Conservation (phyloP, 129 eudicot genomes). For the Lonicera japonica region DNA sequence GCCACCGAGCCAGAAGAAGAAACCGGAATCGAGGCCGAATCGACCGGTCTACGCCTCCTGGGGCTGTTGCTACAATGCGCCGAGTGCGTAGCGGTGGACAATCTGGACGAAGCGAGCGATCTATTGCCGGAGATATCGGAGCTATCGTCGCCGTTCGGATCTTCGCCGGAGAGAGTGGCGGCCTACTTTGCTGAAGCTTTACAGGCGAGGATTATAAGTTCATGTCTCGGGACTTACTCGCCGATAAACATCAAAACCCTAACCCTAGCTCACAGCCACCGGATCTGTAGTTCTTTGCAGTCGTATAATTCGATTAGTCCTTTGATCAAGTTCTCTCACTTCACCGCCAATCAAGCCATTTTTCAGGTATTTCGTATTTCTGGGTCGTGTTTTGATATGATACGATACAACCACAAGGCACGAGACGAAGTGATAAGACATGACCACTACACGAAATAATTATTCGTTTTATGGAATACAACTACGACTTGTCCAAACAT, state of each 20-base stretch:
- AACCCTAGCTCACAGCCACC: constrained; percentile 35
- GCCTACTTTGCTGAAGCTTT: constrained; percentile 88
- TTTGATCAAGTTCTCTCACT: constrained; percentile 73
- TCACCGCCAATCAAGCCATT: constrained; percentile 83
- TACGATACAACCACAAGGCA: no score
- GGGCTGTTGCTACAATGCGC: constrained; percentile 77
- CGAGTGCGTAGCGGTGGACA: constrained; percentile 75
- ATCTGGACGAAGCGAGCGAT: constrained; percentile 51
- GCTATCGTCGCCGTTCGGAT: constrained; percentile 86
- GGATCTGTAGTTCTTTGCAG: constrained; percentile 53
- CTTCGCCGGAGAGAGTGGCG: constrained; percentile 75
- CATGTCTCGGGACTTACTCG: constrained; percentile 52
- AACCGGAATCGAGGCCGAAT: constrained; percentile 32
- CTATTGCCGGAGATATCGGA: constrained; percentile 63
- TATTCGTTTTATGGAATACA: no score
- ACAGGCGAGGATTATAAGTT: constrained; percentile 52
- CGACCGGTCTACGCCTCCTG: constrained; percentile 50
- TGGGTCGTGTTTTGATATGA: no score
- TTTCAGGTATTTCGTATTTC: no score
- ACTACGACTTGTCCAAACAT: no score
- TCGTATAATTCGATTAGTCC: constrained; percentile 74
- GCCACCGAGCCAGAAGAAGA: background rate
- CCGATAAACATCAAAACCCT: constrained; percentile 32
- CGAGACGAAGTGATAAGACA: no score
- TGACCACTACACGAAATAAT: no score